Evolutionary conservation across 1,284 basidiomycete species (phyloP).

Genomic region (Mixia osmundae): DNA sequence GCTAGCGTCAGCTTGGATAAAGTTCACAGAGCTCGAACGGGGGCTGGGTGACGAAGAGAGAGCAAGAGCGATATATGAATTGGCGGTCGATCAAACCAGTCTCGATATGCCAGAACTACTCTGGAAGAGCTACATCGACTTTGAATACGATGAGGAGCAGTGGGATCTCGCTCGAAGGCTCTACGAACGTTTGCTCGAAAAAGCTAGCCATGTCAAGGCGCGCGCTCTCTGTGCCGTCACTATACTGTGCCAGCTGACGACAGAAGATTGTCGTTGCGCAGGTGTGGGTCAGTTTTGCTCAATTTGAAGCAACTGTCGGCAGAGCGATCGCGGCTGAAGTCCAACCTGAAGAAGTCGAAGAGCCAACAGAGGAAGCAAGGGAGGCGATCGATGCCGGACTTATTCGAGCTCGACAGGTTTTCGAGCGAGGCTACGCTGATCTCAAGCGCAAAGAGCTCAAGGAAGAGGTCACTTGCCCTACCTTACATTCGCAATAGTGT

Average conservation of each 20-base stretch:
- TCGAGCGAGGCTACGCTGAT: slow-evolving; percentile 64
- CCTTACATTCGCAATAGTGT: no score
- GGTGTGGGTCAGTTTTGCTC: no score
- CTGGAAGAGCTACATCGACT: slow-evolving; percentile 69
- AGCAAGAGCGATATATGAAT: slow-evolving; percentile 83
- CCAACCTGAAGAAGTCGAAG: slow-evolving; percentile 50
- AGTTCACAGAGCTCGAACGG: slow-evolving; percentile 82
- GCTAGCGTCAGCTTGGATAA: slow-evolving; percentile 85
- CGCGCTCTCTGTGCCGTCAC: no score
- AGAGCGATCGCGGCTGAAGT: slow-evolving; percentile 29
- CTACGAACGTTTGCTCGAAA: slow-evolving; percentile 65
- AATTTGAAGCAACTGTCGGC: slow-evolving; percentile 20
- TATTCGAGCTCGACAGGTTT: slow-evolving; percentile 44
- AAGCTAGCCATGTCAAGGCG: slow-evolving; percentile 78
- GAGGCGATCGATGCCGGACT: slow-evolving; percentile 38
- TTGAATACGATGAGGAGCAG: slow-evolving; percentile 83
- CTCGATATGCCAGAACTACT: slow-evolving; percentile 78
- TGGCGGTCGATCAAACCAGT: slow-evolving; percentile 69
- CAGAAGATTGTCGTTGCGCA: no score
- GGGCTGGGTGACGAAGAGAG: slow-evolving; percentile 77
- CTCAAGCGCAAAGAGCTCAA: slow-evolving; percentile 57
- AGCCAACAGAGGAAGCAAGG: slow-evolving; percentile 34
- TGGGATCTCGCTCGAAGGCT: slow-evolving; percentile 58
- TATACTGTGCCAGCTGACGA: no score
- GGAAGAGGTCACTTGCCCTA: slow-evolving; percentile 41